Evolutionary conservation across 441 rosid genomes (phyloP), one percentile per base, ranked within the genome.

Genomic region (Biscutella laevigata): DNA sequence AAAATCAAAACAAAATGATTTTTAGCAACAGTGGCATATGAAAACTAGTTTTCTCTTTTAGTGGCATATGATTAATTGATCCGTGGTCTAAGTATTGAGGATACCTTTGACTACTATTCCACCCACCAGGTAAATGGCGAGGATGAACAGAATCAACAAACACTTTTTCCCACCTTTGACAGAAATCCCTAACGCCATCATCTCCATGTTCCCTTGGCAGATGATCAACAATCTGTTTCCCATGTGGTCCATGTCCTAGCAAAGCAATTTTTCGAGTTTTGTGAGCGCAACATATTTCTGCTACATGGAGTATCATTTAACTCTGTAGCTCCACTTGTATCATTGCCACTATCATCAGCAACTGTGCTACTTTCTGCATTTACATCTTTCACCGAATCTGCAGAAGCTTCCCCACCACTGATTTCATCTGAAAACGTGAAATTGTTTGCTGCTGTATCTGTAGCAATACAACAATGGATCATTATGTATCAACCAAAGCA

Each of bases 221-320:
- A 62, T 66, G 67, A 64, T 84, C 88, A 8, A 92, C 96, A 45
- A 84, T 90, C 70, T 76, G 89, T 66, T 84, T 79, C 43, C 98
- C 98, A 42, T 88, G 95, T 0, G 95, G 96, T 52, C 98, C 98
- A 75, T 88, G 98, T 62, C 98, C 98, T 59, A 91, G 69, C 37
- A 91, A 59, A 13, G 98, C 84, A 27, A 83, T 61, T 50, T 81
- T 87, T 35, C n/a, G 85, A 71, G 59, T 76, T 77, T 38, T 66
- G 76, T 60, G 54, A 75, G 29, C 73, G 69, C 34, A 50, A 26
- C 21, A 25, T 46, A 46, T 53, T 70, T 32, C 62, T 81, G 33
- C 61, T 65, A 4, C 70, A 49, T 36, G 59, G 57, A 32, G 64
- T 15, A 64, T 64, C 49, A 59, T 59, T 51, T 20, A 61, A 34